Base-by-base conservation (phyloP, 1,284 basidiomycete genomes). In the Crucibulum parvulum region DNA sequence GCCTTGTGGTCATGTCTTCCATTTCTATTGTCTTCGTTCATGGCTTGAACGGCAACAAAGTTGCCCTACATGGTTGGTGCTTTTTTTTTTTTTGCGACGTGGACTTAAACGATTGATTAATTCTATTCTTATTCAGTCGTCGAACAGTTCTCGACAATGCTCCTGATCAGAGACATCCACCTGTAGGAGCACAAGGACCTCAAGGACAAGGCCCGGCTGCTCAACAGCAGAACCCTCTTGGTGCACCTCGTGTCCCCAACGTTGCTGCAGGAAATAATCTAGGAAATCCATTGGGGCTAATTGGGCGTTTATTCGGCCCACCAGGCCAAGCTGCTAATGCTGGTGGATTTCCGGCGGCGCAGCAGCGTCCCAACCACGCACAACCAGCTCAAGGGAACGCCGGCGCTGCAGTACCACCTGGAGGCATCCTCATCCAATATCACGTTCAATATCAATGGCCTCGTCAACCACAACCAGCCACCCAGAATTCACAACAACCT, bases 1-100 rank as follows among this genome's bases (percentile, higher is more conserved):
- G 11, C 92, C 90, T 6, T 99, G 98, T 78, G 96, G 96, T 0
- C 98, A 99, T 75, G 90, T 99, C 51, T 99, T 99, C 83, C 98
- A 99, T 77, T 98, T 99, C 76, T 91, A 98, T 71, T 99, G 98
- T 75, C 84, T 99, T 53, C 86, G 95, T 50, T 96, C 95, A 36
- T 99, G 98, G 98, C 84, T 99, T 35, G 98, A 99, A 75, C 86
- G 98, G 51, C 98, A 99, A 75, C 91, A 93, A 71, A 93, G 88
- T 69, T 99, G 97, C 75, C 97, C 97, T 1, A 99, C 97, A 38
- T 99, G 98, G 95, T 96, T 61, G 74, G 88, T 75, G 38, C 60
- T 51, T 51, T 64, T 56, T 57, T 62, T 47, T 59, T 24, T 24
- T 24, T 24, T n/a, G n/a, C n/a, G n/a, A n/a, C n/a, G n/a, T n/a